These are phyloP conservation scores for Aegle marmelos DNA, from an alignment of 345 rosid genomes.

Conservation along the genomic window DNA sequence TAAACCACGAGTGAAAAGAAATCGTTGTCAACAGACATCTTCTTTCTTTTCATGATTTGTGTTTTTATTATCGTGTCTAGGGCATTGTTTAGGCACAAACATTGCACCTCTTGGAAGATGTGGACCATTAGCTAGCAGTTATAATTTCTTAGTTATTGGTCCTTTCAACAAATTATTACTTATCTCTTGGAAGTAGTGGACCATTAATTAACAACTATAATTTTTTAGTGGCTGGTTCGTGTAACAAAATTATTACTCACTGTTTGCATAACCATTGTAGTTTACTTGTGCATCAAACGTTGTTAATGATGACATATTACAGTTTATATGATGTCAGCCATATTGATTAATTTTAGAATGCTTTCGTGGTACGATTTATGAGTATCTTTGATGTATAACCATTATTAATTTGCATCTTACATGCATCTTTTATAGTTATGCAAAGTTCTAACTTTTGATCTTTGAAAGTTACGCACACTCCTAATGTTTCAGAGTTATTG, in stretches of 20 bases:
- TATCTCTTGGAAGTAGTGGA: neutral
- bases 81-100: neutral
- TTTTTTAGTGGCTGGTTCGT: neutral
- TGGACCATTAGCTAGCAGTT: neutral
- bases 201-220: neutral
- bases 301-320: neutral
- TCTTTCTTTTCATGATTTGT: neutral
- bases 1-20: neutral
- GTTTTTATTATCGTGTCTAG: neutral
- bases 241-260: neutral
- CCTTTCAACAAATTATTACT: no score
- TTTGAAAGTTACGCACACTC: neutral
- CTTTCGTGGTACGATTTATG: neutral
- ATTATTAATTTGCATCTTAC: neutral
- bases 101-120: neutral
- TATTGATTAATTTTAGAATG: neutral
- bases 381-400: neutral
- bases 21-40: neutral
- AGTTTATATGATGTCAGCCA: neutral
- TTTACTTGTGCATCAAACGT: neutral
- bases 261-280: neutral
- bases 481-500: conserved; percentile 1
- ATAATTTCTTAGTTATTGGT: neutral
- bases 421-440: neutral
- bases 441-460: neutral